Evolutionary conservation across 371 early-diverging fungal species (phyloP), one percentile per base, ranked within the genome.

Genomic region (Syncephalastrum sp.): DNA sequence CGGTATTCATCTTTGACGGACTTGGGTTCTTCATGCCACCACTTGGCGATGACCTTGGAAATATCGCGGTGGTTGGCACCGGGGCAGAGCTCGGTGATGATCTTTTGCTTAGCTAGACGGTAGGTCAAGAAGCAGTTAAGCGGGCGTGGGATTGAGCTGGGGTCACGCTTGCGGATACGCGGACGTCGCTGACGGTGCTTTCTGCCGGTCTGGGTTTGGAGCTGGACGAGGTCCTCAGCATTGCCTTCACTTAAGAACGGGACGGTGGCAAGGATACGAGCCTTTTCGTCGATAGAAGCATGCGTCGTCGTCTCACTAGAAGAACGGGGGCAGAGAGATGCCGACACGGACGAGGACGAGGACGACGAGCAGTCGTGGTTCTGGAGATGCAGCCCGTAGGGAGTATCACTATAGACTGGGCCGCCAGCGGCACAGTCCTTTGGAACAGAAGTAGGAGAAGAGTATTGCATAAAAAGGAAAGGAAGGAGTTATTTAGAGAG

Each of bases 1-100:
- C 77, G 82, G 17, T 65, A 24, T 33, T 77, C 74, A 15, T 82
- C 72, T 68, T 84, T 87, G 38, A 82, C 75, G 3, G 65, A 59
- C 3, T 77, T 72, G 15, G 75, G 60, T 53, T 81, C 83, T 25
- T 49, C 29, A 6, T 54, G 42, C 63, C 63, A 63, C 63, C 63
- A 63, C 21, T 54, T 57, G 13, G 58, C 63, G 4, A 63, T 54
- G 21, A 58, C 23, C 42, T 63, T 63, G 3, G 63, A 63, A 5
- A 63, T 63, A 13, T 53, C 49, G 14, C 63, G 63, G 17, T 63
- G 63, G 21, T 63, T 63, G 44, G 54, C 54, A 25, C 56, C 54
- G 5, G 53, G 53, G 27, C 63, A 63, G 10, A 46, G 23, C 12
- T 21, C 2, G 14, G 52, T 27, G 17, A 63, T 58, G 21, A 50